A percentile compares a stretch with the other conserved stretches of the same genome.
These are phyloP conservation scores for Metschnikowia baotianmanensis DNA, from an alignment of 805 yeast species.

Conservation along the genomic window DNA sequence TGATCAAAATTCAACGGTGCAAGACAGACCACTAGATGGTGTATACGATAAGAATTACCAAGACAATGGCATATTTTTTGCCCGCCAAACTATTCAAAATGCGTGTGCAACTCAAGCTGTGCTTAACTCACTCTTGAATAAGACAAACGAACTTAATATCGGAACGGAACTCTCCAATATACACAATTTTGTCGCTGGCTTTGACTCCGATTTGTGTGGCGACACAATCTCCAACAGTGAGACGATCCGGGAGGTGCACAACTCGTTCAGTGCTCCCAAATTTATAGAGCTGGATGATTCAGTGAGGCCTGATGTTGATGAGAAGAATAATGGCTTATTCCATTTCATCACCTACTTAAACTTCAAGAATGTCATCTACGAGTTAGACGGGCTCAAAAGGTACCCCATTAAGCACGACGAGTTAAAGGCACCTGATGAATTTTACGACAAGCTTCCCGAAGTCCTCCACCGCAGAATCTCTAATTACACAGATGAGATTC, in stretches of 20 bases:
- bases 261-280: slow-evolving; percentile 57
- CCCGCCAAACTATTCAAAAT: slow-evolving; percentile 60
- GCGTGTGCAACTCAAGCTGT: slow-evolving; percentile 79
- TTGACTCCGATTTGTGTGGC: slow-evolving; percentile 58
- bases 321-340: slow-evolving; percentile 51
- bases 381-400: slow-evolving; percentile 59
- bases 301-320: slow-evolving; percentile 21
- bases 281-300: slow-evolving; percentile 47
- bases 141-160: slow-evolving; percentile 34
- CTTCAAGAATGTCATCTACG: slow-evolving; percentile 47
- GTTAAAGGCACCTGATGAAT: slow-evolving; percentile 41
- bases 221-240: slow-evolving; percentile 62
- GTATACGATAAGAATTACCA: slow-evolving; percentile 35
- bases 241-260: slow-evolving; percentile 53
- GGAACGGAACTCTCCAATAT: slow-evolving; percentile 51
- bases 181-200: slow-evolving; percentile 47
- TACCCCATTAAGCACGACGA: slow-evolving; percentile 51
- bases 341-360: slow-evolving; percentile 59
- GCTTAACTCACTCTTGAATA: slow-evolving; percentile 52
- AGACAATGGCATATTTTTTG: slow-evolving; percentile 49
- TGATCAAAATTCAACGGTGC: slow-evolving; percentile 31
- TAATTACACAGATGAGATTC: slow-evolving; percentile 47
- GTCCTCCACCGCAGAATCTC: slow-evolving; percentile 47
- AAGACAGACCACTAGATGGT: slow-evolving; percentile 44
- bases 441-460: slow-evolving; percentile 39